Conservation (phyloP, 257 asterid species). For the Thymus mandschuricus region DNA sequence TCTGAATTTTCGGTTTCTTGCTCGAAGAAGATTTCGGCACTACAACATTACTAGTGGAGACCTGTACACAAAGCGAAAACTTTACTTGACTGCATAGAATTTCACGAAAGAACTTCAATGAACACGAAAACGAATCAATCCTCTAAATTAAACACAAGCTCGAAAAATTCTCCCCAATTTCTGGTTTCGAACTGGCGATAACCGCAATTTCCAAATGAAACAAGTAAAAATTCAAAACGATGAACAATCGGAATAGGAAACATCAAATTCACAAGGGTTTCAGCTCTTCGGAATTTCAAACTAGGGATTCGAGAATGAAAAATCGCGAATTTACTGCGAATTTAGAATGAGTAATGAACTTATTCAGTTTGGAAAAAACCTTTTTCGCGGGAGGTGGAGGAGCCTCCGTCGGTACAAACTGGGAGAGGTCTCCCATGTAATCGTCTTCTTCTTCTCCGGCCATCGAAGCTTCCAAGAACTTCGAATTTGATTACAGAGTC, state of each 20-base stretch:
- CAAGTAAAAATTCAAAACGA: not conserved
- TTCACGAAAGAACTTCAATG: not conserved
- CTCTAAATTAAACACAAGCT: constrained; percentile 7
- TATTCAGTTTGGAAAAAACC: constrained; percentile 41
- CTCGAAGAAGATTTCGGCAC: constrained; percentile 44
- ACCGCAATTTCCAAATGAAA: not conserved
- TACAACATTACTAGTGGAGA: constrained; percentile 34
- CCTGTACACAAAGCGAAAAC: constrained; percentile 40
- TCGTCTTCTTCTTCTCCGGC: constrained; percentile 64
- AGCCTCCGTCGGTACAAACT: constrained; percentile 57
- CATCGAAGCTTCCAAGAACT: constrained; percentile 28
- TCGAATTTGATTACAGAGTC: not conserved
- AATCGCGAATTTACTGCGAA: not conserved
- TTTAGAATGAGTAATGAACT: not conserved
- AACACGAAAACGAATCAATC: not conserved
- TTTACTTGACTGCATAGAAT: not conserved
- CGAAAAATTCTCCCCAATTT: not conserved
- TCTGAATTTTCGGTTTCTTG: constrained; percentile 62
- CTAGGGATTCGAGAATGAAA: constrained; percentile 27
- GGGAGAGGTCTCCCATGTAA: constrained; percentile 95
- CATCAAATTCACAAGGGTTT: not conserved
- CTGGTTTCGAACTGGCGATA: not conserved
- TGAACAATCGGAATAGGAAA: not conserved
- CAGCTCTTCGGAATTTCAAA: not conserved
- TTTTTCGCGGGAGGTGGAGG: constrained; percentile 54